These are phyloP conservation scores for Iris macrosiphon DNA, from an alignment of 106 monocot species.

Conservation along the genomic window DNA sequence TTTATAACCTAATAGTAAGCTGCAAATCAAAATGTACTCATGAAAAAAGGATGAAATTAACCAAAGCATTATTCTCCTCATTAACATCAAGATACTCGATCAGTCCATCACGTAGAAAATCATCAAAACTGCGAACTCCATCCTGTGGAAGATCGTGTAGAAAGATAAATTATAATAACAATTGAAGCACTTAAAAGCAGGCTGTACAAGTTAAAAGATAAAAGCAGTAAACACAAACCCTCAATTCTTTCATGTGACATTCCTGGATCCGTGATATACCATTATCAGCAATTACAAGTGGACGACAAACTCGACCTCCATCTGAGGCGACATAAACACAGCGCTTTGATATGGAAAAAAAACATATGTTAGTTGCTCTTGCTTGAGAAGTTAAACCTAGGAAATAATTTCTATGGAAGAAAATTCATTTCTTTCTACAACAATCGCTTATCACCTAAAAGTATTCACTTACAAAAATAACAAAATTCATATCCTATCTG, in stretches of 20 bases:
- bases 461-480: no score
- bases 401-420: no score
- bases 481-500: no score
- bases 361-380: not conserved
- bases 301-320: slow-evolving; percentile 98
- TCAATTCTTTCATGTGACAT: slow-evolving; percentile 87
- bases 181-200: not conserved
- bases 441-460: no score
- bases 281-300: slow-evolving; percentile 94
- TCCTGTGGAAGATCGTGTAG: slow-evolving; percentile 33
- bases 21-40: not conserved
- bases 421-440: no score
- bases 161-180: slow-evolving; percentile 1
- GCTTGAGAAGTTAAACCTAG: not conserved
- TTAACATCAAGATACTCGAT: slow-evolving; percentile 98
- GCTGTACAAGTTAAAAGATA: not conserved
- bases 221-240: slow-evolving; percentile 28
- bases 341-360: slow-evolving; percentile 23
- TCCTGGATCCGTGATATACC: slow-evolving; percentile 80
- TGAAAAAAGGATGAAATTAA: slow-evolving; percentile 12
- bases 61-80: slow-evolving; percentile 99
- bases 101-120: slow-evolving; percentile 83
- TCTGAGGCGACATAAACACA: slow-evolving; percentile 95
- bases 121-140: slow-evolving; percentile 79
- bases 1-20: not conserved